phyloP scores from a whole-genome alignment of 176 grass and related monocot genomes.

The Lolium rigidum region DNA sequence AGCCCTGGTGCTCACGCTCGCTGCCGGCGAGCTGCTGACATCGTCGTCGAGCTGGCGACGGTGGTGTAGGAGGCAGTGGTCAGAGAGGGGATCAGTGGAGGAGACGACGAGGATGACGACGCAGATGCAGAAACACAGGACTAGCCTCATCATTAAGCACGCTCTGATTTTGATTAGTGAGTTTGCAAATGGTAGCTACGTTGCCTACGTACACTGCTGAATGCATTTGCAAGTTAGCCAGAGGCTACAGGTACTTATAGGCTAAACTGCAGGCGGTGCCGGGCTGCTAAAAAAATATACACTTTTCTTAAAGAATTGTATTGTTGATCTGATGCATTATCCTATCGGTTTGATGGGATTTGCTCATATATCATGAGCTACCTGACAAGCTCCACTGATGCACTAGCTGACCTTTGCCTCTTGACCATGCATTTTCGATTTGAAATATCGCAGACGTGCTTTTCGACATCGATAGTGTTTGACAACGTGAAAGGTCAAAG shows the following conservation, averaged over 20 bases:
- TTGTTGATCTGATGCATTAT: neutral
- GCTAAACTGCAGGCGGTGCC: neutral
- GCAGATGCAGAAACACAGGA: slow-evolving; percentile 27
- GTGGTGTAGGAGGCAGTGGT: slow-evolving; percentile 16
- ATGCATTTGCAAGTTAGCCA: neutral
- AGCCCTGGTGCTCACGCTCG: neutral
- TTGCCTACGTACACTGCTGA: neutral
- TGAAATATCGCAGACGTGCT: neutral
- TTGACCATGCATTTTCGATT: slow-evolving; percentile 13
- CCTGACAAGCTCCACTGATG: neutral
- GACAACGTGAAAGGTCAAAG: slow-evolving; percentile 36
- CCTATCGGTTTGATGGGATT: slow-evolving; percentile 10
- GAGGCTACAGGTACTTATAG: neutral
- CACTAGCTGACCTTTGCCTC: slow-evolving; percentile 8
- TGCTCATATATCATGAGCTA: neutral
- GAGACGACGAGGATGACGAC: neutral
- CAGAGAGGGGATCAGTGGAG: neutral
- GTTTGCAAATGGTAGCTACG: slow-evolving; percentile 3
- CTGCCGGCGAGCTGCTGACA: neutral
- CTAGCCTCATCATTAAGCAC: slow-evolving; percentile 23
- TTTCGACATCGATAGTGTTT: slow-evolving; percentile 10
- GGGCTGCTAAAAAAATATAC: neutral
- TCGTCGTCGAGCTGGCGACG: neutral
- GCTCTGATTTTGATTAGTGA: neutral
- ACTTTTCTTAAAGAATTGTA: neutral